Conservation (phyloP, 345 rosid genomes). For the Aegle marmelos region DNA sequence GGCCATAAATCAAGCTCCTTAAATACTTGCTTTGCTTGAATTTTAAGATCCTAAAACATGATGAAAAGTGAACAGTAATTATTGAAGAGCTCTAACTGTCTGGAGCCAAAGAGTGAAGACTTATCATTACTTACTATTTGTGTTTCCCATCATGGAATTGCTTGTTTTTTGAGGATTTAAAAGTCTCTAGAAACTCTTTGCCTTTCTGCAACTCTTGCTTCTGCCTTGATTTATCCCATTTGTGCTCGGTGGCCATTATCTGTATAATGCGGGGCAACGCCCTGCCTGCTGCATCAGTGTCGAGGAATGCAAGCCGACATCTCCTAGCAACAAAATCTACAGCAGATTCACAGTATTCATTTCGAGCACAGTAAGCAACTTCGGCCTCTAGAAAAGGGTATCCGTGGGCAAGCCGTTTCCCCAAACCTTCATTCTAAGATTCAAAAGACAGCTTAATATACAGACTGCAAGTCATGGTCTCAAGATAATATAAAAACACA, state of each 20-base stretch:
- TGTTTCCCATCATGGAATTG: slow-evolving; percentile 93
- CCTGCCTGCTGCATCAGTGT: slow-evolving; percentile 85
- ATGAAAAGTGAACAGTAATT: background rate
- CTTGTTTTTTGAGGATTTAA: slow-evolving; percentile 89
- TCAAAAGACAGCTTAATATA: background rate
- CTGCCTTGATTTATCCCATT: slow-evolving; percentile 75
- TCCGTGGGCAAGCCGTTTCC: slow-evolving; percentile 92
- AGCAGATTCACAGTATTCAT: slow-evolving; percentile 90
- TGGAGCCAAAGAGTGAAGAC: background rate
- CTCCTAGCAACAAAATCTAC: slow-evolving; percentile 94
- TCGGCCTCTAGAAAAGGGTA: slow-evolving; percentile 63
- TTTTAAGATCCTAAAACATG: slow-evolving; percentile 18
- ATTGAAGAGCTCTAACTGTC: background rate
- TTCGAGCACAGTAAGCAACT: slow-evolving; percentile 84
- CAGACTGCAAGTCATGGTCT: background rate
- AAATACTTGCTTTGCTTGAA: slow-evolving; percentile 6
- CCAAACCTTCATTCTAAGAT: slow-evolving; percentile 74
- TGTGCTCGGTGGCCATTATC: slow-evolving; percentile 69
- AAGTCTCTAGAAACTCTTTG: slow-evolving; percentile 69
- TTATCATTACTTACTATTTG: slow-evolving; percentile 32
- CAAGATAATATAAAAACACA: background rate
- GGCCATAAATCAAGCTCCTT: slow-evolving; percentile 8
- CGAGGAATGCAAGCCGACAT: slow-evolving; percentile 90
- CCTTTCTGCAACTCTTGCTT: slow-evolving; percentile 65
- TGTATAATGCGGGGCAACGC: slow-evolving; percentile 81